phyloP scores from a whole-genome alignment of 768 basidiomycete species.

The Macrolepiota dolichaula region DNA sequence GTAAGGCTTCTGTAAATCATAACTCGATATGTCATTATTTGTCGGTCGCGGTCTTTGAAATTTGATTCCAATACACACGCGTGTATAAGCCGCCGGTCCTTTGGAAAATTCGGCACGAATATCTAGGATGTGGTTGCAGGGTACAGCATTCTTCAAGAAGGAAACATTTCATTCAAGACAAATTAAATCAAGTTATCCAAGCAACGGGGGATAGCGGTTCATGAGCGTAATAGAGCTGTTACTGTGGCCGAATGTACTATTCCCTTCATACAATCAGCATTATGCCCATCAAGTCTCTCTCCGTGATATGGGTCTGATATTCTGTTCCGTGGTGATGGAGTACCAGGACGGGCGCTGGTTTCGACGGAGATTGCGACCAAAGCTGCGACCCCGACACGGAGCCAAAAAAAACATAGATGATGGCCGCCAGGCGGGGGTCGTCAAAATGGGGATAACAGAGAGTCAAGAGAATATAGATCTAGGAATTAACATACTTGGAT shows the following conservation, averaged over 20 bases:
- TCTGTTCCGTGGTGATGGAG: too few relatives aligned
- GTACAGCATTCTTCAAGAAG: too few relatives aligned
- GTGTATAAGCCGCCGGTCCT: background rate
- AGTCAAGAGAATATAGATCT: background rate
- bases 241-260: background rate
- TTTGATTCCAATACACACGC: background rate
- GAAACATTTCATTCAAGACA: background rate
- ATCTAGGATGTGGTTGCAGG: background rate
- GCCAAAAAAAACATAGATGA: background rate
- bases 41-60: slow-evolving; percentile 7
- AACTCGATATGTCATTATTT: background rate
- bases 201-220: background rate
- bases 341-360: background rate
- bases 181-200: background rate
- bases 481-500: background rate
- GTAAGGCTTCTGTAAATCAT: background rate
- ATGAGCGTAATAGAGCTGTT: background rate
- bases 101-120: background rate
- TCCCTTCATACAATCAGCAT: background rate
- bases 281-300: background rate
- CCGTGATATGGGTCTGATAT: background rate
- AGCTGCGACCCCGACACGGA: slow-evolving; percentile 10
- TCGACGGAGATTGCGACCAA: slow-evolving; percentile 6
- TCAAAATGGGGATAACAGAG: background rate
- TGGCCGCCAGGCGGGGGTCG: background rate